Evolutionary conservation across 371 early-diverging fungal species (phyloP).

Genomic region (Mortierella sp.): DNA sequence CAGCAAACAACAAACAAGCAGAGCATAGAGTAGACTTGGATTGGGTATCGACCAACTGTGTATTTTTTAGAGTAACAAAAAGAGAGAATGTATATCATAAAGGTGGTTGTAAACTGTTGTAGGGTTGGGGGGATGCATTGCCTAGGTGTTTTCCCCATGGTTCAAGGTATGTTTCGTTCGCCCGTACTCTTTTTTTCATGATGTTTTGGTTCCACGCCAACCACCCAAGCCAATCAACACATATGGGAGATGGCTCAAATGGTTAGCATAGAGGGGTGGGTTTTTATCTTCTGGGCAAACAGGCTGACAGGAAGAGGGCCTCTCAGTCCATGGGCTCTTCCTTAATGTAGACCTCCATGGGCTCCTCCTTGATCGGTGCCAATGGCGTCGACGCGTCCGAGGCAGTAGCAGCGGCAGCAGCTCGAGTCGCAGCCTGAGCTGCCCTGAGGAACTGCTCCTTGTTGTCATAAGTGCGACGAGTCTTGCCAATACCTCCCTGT

Average conservation of each 20-base stretch:
- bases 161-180: constrained; percentile 14
- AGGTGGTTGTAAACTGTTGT: background rate
- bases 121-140: background rate
- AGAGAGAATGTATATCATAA: constrained; percentile 1
- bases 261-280: background rate
- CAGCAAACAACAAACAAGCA: background rate
- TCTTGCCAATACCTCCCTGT: constrained; percentile 43
- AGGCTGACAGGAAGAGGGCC: background rate
- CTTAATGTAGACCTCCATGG: constrained; percentile 51
- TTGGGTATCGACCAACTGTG: background rate
- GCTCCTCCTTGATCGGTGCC: constrained; percentile 51
- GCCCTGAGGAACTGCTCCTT: constrained; percentile 22
- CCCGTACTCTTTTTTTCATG: constrained; percentile 37
- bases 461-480: constrained; percentile 29
- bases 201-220: constrained; percentile 14
- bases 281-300: constrained; percentile 36
- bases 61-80: background rate
- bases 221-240: background rate
- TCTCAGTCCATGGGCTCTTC: constrained; percentile 53
- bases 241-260: too few species aligned
- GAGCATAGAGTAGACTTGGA: background rate
- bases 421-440: constrained; percentile 22
- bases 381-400: constrained; percentile 23
- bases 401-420: background rate
- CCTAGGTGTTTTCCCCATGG: background rate